phyloP scores from a whole-genome alignment of 148 eudicot genomes.

The Chenopodium suecicum region DNA sequence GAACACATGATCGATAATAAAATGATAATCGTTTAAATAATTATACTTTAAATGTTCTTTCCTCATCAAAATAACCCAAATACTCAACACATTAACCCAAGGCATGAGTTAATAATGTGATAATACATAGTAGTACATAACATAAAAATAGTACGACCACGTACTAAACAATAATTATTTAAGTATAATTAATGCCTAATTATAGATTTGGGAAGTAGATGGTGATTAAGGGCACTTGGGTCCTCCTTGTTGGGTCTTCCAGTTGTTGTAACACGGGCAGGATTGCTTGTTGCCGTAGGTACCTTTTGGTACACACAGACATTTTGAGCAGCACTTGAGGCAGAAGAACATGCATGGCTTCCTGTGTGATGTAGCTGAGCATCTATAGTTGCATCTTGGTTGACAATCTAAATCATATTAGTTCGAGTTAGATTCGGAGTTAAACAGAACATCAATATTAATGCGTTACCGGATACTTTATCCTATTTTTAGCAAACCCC shows the following conservation, averaged over 20 bases:
- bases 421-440: not conserved
- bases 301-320: conserved; percentile 1
- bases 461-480: too few species aligned
- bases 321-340: conserved; percentile 3
- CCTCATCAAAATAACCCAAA: not conserved
- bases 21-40: too few species aligned
- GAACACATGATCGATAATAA: too few species aligned
- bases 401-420: not conserved
- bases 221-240: conserved; percentile 5
- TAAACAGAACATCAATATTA: too few species aligned
- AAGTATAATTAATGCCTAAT: not conserved
- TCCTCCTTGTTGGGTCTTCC: conserved; percentile 11
- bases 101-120: not conserved
- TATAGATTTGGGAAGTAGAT: not conserved
- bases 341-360: conserved; percentile 16
- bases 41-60: too few species aligned
- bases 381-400: not conserved
- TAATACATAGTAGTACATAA: not conserved
- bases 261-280: conserved; percentile 5
- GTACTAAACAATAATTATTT: not conserved
- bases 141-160: not conserved
- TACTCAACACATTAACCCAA: not conserved
- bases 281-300: conserved; percentile 7
- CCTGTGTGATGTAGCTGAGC: conserved; percentile 13
- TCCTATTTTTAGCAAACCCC: too few species aligned